Base-by-base conservation (phyloP, 1,284 basidiomycete genomes). In the Ceratobasidium sp. region DNA sequence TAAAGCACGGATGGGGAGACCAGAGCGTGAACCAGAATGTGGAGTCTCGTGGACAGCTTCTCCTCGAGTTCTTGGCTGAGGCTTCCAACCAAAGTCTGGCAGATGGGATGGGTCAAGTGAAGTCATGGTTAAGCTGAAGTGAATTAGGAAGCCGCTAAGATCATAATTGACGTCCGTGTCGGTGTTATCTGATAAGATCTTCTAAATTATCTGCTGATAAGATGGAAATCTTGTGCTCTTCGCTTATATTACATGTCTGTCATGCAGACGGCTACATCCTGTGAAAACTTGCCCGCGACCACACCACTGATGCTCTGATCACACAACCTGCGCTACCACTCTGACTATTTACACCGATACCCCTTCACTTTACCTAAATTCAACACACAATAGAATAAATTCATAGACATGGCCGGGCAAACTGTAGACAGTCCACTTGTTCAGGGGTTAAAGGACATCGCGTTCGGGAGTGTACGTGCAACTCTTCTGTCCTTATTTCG, bases 391-490 rank as follows among this genome's bases (percentile, higher is more conserved):
- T 58, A 47, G 54, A 58, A 52, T 69, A 55, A 41, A 43, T 35
- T 44, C 32, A 69, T 69, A 69, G 66, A 69, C 43, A 43, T 69
- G 38, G 44, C 50, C 8, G 38, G 35, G 26, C 43, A 41, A 69
- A 69, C 52, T 14, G 35, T 43, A 35, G 66, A 69, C 26, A 54
- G 26, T 26, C 43, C 18, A n/a, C 50, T 69, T 28, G 52, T 69
- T 18, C 9, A 41, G 18, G 74, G 52, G 4, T 50, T 81, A 58
- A 83, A 83, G 76, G 84, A 85, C 76, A 79, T 85, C 38, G 79
- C 81, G 7, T 85, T 85, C 77, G 84, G 84, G 13, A 82, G 80
- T 43, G 83, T 84, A 11, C 66, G 44, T 14, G n/a, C 41, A 30
- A 38, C 38, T n/a, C 44, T 18, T 16, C 26, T 58, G 16, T 9